Evolutionary conservation across 2,329 filamentous ascomycete species (phyloP).

Genomic region (Penicillium hesseltinei): DNA sequence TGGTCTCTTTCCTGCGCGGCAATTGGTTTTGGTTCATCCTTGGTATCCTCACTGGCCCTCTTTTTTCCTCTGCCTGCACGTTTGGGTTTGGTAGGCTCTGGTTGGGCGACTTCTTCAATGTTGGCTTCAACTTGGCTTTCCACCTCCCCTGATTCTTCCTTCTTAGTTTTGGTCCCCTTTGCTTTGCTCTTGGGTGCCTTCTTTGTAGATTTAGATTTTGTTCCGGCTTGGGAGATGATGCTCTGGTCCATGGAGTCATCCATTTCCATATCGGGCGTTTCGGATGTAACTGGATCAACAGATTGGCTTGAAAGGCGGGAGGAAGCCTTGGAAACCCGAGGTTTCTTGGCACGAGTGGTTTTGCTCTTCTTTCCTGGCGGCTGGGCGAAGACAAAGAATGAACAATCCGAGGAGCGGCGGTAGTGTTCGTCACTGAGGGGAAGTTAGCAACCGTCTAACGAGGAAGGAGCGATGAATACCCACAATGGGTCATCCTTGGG

Average conservation of each 20-base stretch:
- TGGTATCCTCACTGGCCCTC: constrained; percentile 59
- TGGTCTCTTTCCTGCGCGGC: constrained; percentile 15
- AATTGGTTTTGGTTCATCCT: constrained; percentile 22
- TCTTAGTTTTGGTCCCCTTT: constrained; percentile 40
- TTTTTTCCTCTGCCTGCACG: constrained; percentile 55
- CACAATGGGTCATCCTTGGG: constrained; percentile 83
- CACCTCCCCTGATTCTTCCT: constrained; percentile 46
- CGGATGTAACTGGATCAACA: constrained; percentile 43
- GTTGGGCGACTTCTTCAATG: constrained; percentile 22
- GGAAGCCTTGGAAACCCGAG: constrained; percentile 65
- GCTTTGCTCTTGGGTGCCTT: constrained; percentile 39
- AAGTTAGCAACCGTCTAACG: constrained; percentile 13
- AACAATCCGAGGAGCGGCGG: constrained; percentile 72
- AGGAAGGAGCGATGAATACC: constrained; percentile 39
- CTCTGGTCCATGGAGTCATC: constrained; percentile 59
- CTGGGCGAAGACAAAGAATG: constrained; percentile 71
- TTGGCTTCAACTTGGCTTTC: constrained; percentile 33
- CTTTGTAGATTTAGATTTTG: constrained; percentile 54
- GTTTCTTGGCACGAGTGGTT: constrained; percentile 55
- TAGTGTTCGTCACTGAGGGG: constrained; percentile 74
- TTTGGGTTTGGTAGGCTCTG: constrained; percentile 38
- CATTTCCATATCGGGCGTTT: constrained; percentile 42
- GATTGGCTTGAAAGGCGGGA: constrained; percentile 60
- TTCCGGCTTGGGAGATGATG: constrained; percentile 49
- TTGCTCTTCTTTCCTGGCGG: constrained; percentile 55